These are phyloP conservation scores for Epichloe typhina DNA, from an alignment of 2,329 filamentous ascomycete genomes.

Conservation along the genomic window DNA sequence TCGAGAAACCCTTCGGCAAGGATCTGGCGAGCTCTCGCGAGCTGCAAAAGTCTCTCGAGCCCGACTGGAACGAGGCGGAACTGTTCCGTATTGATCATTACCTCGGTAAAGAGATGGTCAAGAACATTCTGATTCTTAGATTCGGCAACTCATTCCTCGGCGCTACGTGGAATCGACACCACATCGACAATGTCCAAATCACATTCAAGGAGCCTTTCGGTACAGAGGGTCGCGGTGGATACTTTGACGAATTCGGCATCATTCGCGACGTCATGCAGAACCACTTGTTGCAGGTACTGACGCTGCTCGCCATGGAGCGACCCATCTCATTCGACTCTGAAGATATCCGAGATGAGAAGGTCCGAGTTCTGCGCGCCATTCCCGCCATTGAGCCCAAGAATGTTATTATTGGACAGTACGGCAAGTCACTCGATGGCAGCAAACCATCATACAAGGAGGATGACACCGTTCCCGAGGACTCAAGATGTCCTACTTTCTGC, in stretches of 20 bases:
- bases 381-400: constrained; percentile 96
- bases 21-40: constrained; percentile 88
- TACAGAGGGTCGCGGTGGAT: constrained; percentile 92
- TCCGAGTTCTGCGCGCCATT: constrained; percentile 87
- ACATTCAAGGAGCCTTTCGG: constrained; percentile 99
- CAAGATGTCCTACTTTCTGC: constrained; percentile 94
- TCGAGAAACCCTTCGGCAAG: constrained; percentile 99
- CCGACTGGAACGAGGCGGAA: constrained; percentile 98
- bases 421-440: constrained; percentile 85
- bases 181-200: constrained; percentile 99
- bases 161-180: constrained; percentile 96
- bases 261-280: constrained; percentile 99
- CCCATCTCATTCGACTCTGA: constrained; percentile 97
- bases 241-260: constrained; percentile 99
- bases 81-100: constrained; percentile 99
- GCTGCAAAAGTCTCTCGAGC: constrained; percentile 85
- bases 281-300: constrained; percentile 92
- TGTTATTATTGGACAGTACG: constrained; percentile 98
- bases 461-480: constrained; percentile 93
- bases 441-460: constrained; percentile 99
- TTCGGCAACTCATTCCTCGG: constrained; percentile 99
- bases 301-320: constrained; percentile 92
- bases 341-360: constrained; percentile 97
- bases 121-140: constrained; percentile 95
- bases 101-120: constrained; percentile 99